phyloP scores from a whole-genome alignment of 495 filamentous ascomycete genomes.

The Annulohypoxylon bovei region DNA sequence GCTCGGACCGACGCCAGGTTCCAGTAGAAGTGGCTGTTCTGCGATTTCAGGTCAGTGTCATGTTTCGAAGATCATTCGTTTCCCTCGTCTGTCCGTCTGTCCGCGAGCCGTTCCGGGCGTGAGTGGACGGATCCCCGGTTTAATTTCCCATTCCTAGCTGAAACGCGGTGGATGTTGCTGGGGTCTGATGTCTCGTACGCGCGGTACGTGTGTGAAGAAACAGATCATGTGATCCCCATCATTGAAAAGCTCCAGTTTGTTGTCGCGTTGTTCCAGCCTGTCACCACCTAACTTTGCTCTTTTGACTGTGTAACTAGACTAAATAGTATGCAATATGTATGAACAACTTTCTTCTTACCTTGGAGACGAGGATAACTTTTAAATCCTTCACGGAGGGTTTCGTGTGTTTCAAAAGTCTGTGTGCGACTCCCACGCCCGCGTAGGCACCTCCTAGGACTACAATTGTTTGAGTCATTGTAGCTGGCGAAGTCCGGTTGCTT shows the following conservation, averaged over 20 bases:
- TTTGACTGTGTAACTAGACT: background rate
- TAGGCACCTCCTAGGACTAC: slow-evolving; percentile 66
- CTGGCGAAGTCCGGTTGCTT: slow-evolving; percentile 32
- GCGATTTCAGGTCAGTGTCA: slow-evolving; percentile 38
- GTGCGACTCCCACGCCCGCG: slow-evolving; percentile 61
- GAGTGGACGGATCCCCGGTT: background rate
- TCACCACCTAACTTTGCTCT: background rate
- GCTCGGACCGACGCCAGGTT: slow-evolving; percentile 65
- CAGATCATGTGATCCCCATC: slow-evolving; percentile 16
- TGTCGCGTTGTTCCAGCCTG: slow-evolving; percentile 1
- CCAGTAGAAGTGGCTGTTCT: slow-evolving; percentile 67
- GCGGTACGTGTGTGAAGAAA: background rate
- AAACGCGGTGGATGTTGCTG: slow-evolving; percentile 25
- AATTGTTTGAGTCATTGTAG: slow-evolving; percentile 55
- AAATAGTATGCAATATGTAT: background rate
- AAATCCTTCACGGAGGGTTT: slow-evolving; percentile 48
- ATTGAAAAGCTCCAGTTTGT: background rate
- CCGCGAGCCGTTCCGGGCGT: background rate
- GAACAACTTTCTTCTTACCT: slow-evolving; percentile 49
- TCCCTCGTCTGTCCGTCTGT: background rate
- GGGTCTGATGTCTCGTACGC: background rate
- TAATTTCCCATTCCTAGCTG: slow-evolving; percentile 29
- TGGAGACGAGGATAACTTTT: slow-evolving; percentile 58
- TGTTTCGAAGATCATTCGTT: slow-evolving; percentile 1
- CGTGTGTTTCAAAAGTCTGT: slow-evolving; percentile 61